Percentiles rank a stretch among this genome's conserved stretches.
Conservation (phyloP, 441 rosid species). For the Bruguiera hainesii region DNA sequence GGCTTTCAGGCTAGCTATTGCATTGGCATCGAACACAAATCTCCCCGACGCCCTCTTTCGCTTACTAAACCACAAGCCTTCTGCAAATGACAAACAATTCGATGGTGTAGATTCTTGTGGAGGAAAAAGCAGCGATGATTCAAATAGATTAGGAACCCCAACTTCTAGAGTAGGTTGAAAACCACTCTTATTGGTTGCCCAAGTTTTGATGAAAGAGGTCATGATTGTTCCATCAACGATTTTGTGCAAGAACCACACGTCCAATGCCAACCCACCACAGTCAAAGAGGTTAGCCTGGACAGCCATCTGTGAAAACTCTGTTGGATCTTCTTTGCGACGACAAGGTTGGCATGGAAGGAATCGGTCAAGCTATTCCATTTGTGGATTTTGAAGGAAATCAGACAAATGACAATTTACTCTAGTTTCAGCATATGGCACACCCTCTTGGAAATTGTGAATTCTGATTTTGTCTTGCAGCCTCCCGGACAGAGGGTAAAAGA, state of each 20-base stretch:
- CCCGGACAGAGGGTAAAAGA: constrained; percentile 1
- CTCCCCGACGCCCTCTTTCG: neutral
- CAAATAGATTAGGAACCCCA: neutral
- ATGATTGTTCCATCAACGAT: constrained; percentile 13
- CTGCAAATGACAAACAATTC: neutral
- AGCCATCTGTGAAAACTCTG: constrained; percentile 5
- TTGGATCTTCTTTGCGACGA: constrained; percentile 1
- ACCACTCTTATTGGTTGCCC: constrained; percentile 19
- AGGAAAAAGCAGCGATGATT: neutral
- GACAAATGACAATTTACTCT: neutral
- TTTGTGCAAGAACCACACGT: constrained; percentile 18
- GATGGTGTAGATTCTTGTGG: too few relatives aligned
- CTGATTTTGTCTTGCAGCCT: neutral
- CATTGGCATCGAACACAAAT: constrained; percentile 4
- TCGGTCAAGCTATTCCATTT: constrained; percentile 1
- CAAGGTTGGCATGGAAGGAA: constrained; percentile 18
- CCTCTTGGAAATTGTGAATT: constrained; percentile 5
- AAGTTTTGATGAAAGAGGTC: constrained; percentile 14
- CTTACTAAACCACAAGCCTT: neutral
- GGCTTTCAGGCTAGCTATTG: neutral
- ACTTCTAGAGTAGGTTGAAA: neutral
- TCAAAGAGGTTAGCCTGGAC: constrained; percentile 17
- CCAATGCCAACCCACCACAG: constrained; percentile 25
- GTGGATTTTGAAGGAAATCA: constrained; percentile 3
- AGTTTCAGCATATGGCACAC: constrained; percentile 3